Evolutionary conservation across 169 alveolate genomes (phyloP).

Genomic region (Plasmodium chabaudi): DNA sequence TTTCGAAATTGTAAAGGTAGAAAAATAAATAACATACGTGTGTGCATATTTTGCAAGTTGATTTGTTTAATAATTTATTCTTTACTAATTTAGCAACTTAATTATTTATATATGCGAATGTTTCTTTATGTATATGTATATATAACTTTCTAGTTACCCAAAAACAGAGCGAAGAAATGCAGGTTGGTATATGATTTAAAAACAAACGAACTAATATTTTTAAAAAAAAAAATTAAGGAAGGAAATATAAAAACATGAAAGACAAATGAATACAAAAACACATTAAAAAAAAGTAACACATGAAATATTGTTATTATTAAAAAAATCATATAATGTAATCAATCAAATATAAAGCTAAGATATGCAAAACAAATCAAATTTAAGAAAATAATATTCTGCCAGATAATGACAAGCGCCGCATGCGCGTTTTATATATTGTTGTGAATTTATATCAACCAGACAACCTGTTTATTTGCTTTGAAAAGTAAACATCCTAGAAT

Average conservation of each 20-base stretch:
- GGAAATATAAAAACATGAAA: constrained; percentile 1
- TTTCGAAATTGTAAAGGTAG: constrained; percentile 58
- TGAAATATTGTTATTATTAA: neutral
- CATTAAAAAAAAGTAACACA: neutral
- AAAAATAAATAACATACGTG: neutral
- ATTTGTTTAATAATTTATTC: too few species aligned
- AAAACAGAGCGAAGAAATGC: constrained; percentile 67
- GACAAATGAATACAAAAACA: constrained; percentile 7
- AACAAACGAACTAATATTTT: constrained; percentile 68
- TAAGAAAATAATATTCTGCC: too few species aligned
- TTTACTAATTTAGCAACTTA: neutral
- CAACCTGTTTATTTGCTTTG: neutral
- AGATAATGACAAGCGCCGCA: too few species aligned
- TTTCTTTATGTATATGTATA: neutral
- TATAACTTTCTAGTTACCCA: constrained; percentile 33
- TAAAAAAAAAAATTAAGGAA: constrained; percentile 43
- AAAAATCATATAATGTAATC: neutral
- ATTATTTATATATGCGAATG: neutral
- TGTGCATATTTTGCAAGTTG: neutral
- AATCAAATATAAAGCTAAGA: too few species aligned
- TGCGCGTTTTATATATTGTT: too few species aligned
- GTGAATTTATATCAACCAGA: too few species aligned
- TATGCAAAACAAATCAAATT: too few species aligned
- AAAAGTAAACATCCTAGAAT: neutral
- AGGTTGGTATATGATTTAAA: constrained; percentile 48